Percentiles rank a stretch among this genome's conserved stretches.
Conservation (phyloP, 495 filamentous ascomycete species). For the Aspergillus campestris region DNA sequence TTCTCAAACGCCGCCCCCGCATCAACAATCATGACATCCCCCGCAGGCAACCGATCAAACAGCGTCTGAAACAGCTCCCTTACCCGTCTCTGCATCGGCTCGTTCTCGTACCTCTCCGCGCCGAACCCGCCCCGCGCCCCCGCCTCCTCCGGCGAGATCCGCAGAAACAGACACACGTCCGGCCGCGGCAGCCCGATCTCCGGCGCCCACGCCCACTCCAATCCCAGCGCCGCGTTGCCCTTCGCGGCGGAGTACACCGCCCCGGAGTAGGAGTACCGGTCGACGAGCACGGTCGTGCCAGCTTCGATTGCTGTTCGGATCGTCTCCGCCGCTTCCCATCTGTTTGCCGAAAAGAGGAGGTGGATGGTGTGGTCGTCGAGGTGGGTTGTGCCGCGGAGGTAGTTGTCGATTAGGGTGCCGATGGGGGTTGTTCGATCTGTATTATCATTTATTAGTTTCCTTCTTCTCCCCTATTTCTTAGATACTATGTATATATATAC, state of each 20-base stretch:
- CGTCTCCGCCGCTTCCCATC: constrained; percentile 75
- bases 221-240: constrained; percentile 53
- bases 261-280: constrained; percentile 91
- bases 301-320: constrained; percentile 52
- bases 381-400: constrained; percentile 65
- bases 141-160: constrained; percentile 64
- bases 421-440: constrained; percentile 82
- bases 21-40: constrained; percentile 39
- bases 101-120: constrained; percentile 79
- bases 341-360: constrained; percentile 89
- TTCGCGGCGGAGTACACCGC: constrained; percentile 96
- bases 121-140: constrained; percentile 76
- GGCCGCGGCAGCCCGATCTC: constrained; percentile 84
- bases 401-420: constrained; percentile 80
- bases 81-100: constrained; percentile 73
- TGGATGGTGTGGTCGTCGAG: constrained; percentile 91
- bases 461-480: no score
- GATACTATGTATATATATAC: constrained; percentile 36
- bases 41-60: constrained; percentile 27
- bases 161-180: constrained; percentile 80
- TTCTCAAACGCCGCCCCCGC: constrained; percentile 45
- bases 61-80: constrained; percentile 57
- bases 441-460: constrained; percentile 7
- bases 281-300: constrained; percentile 72
- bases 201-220: constrained; percentile 73